These are phyloP conservation scores for Elaphomyces granulatus DNA, from an alignment of 495 filamentous ascomycete genomes.

Conservation along the genomic window DNA sequence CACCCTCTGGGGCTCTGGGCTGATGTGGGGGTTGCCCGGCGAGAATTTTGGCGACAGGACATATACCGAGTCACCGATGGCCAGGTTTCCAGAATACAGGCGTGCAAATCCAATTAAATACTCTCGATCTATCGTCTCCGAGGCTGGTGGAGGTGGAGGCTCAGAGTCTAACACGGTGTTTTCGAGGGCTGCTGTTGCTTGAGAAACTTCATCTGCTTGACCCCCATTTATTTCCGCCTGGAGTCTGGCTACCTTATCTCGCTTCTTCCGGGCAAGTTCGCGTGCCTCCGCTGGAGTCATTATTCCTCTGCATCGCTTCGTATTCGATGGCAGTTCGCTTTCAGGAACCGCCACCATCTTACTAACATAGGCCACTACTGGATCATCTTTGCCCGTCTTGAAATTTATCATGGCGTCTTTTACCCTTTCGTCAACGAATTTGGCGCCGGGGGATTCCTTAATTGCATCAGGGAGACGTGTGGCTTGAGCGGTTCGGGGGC, in stretches of 20 bases:
- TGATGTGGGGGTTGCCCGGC: slow-evolving; percentile 58
- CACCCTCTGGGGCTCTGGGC: slow-evolving; percentile 67
- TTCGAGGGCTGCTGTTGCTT: slow-evolving; percentile 41
- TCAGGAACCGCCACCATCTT: slow-evolving; percentile 96
- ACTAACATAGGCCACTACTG: slow-evolving; percentile 89
- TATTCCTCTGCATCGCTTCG: slow-evolving; percentile 42
- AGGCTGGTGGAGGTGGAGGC: slow-evolving; percentile 23
- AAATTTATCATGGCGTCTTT: slow-evolving; percentile 72
- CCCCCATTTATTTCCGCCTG: slow-evolving; percentile 42
- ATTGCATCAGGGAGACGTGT: slow-evolving; percentile 65
- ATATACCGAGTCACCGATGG: slow-evolving; percentile 81
- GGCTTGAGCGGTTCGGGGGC: slow-evolving; percentile 72
- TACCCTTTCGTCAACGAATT: slow-evolving; percentile 49
- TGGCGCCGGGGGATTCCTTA: slow-evolving; percentile 62
- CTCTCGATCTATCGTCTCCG: slow-evolving; percentile 51
- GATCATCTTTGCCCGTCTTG: slow-evolving; percentile 49
- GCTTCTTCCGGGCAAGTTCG: slow-evolving; percentile 74
- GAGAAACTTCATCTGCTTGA: slow-evolving; percentile 25
- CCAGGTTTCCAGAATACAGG: slow-evolving; percentile 79
- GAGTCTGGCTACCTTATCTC: slow-evolving; percentile 68
- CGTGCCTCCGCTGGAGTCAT: slow-evolving; percentile 81
- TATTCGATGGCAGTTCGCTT: slow-evolving; percentile 74
- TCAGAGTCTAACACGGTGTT: slow-evolving; percentile 36
- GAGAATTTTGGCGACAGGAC: slow-evolving; percentile 86
- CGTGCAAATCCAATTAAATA: slow-evolving; percentile 90